Evolutionary conservation across 2,329 filamentous ascomycete genomes (phyloP), one percentile per base, ranked within the genome.

Genomic region (Myriosclerotinia curreyana): DNA sequence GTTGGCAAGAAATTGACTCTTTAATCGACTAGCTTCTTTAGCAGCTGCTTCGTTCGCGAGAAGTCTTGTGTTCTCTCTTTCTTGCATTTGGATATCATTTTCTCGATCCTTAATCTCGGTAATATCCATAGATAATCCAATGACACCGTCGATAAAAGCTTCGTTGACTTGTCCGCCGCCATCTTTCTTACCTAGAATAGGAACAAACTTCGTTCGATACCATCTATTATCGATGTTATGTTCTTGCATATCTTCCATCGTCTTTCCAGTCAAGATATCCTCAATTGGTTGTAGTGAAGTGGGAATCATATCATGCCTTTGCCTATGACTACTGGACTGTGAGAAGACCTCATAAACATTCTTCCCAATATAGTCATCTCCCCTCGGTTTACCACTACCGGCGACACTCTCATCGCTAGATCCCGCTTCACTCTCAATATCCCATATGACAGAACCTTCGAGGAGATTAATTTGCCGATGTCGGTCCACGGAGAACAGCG

Each of bases 81-180:
- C 85, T 70, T 89, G 85, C 65, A 82, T 80, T 65, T 83, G 81
- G 17, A 92, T 74, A 48, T 87, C 85, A 50, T 82, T 78, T 69
- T 88, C 88, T 62, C 86, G 82, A 64, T 83, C 79, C 68, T 87
- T 87, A 36, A 91, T 75, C 70, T 91, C 88, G 0, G 90, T 92
- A 7, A 92, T 85, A 71, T 93, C 89, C 83, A 92, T 89, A 53
- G 88, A 87, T n/a, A 92, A 84, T 2, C 88, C 89, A 64, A 92
- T 90, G 2, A 90, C 88, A 1, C 89, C 89, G 67, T 90, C 86
- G 25, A 92, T 80, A 58, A 79, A 82, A 3, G 78, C 75, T 17
- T 83, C 79, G 17, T 75, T 76, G 3, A 76, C 77, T 68, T 80
- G 80, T 17, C 80, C 78, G 17, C 84, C 83, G 34, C 77, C 79